phyloP scores from a whole-genome alignment of 768 basidiomycete genomes.

The Neoboletus magnificus region DNA sequence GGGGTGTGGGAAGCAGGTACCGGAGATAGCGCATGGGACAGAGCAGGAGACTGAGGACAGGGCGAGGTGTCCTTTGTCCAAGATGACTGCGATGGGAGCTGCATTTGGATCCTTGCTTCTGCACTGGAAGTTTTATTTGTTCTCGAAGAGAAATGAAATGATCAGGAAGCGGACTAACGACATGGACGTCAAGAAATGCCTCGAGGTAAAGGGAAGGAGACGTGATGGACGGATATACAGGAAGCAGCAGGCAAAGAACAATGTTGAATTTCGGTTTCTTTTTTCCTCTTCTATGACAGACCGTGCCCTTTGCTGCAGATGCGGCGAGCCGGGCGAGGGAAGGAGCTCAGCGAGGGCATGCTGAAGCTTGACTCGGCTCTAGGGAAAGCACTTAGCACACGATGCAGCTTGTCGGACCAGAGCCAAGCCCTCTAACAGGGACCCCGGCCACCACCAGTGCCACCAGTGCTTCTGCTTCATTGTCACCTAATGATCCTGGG shows the following conservation, averaged over 20 bases:
- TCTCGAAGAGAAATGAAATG: constrained; percentile 40
- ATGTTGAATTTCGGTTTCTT: constrained; percentile 42
- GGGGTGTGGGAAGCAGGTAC: constrained; percentile 53
- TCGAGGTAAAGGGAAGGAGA: constrained; percentile 19
- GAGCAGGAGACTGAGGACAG: constrained; percentile 77
- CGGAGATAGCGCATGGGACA: constrained; percentile 44
- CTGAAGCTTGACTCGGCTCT: too few relatives aligned
- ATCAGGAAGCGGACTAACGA: not conserved
- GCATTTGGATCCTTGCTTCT: constrained; percentile 68
- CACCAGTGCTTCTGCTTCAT: too few relatives aligned
- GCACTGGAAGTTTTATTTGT: constrained; percentile 91
- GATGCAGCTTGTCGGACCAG: too few relatives aligned
- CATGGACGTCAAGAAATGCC: not conserved
- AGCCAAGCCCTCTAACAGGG: too few relatives aligned
- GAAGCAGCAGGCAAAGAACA: constrained; percentile 74
- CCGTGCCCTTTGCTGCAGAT: constrained; percentile 35
- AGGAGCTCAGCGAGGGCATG: too few relatives aligned
- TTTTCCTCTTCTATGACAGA: constrained; percentile 40
- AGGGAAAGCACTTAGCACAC: too few relatives aligned
- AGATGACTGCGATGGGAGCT: constrained; percentile 79
- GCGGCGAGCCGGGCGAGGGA: constrained; percentile 33
- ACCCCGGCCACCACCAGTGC: too few relatives aligned
- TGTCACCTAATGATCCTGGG: too few relatives aligned
- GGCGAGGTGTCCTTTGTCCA: constrained; percentile 86
- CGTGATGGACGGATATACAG: constrained; percentile 43